Base-by-base conservation (phyloP, 1,284 basidiomycete species). In the Melampsora americana region DNA sequence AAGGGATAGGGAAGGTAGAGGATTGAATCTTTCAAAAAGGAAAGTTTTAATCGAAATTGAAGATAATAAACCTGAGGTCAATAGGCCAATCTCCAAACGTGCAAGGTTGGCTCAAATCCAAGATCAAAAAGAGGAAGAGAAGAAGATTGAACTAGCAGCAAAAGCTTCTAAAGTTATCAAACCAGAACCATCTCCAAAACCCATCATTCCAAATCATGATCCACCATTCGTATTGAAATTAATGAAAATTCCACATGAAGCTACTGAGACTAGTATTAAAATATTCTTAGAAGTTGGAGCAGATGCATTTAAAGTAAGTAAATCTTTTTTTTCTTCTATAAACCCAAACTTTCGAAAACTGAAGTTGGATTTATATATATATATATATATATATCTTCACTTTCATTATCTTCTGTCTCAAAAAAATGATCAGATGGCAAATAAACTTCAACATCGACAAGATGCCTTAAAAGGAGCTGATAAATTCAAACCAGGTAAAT, bases 271-370 rank as follows among this genome's bases (percentile, higher is more conserved):
- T 2, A 56, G 53, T n/a, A 56, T 56, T 23, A n/a, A 56, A 56
- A 53, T 20, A 11, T 56, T 56, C 20, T 56, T 56, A n/a, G 53
- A 56, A 56, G 53, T 56, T 56, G 53, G 53, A 56, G 53, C 53
- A 23, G 53, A 56, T 56, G 53, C 53, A 12, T 56, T 23, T 23
- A 56, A 56, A 56, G 53, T 56, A 14, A 56, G 53, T 5, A n/a
- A 6, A n/a, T 23, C 14, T 56, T 56, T 56, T 56, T 23, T 28
- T 7, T 0, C 14, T 9, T 3, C 9, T 16, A 23, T 28, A n/a
- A n/a, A n/a, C n/a, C n/a, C n/a, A n/a, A 23, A 56, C n/a, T 56
- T 11, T 12, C 39, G 12, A 12, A 12, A 42, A 42, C 6, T 42
- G 1, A 42, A 42, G 6, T 42, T 42, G 39, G n/a, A n/a, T n/a